Evolutionary conservation across 2,329 filamentous ascomycete genomes (phyloP), one percentile per base, ranked within the genome.

Genomic region (Alternaria ethzedia): DNA sequence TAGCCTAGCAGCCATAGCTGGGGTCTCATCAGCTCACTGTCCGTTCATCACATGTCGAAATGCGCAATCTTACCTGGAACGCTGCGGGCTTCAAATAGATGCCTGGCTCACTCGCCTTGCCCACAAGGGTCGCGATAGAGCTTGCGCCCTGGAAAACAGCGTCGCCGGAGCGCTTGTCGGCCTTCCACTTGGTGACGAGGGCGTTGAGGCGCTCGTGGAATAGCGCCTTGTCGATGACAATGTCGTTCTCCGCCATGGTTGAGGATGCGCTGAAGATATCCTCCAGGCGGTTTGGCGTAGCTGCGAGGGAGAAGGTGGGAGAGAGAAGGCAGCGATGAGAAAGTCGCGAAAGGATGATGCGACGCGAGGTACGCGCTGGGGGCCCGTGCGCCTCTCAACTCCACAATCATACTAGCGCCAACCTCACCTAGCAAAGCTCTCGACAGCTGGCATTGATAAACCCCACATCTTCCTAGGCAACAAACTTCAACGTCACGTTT

Each of bases 1-100:
- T 99, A 99, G 75, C 96, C 96, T 66, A 99, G 88, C 59, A 99
- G 87, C 96, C 96, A 99, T 82, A 98, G 97, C 94, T 97, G 45
- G 65, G 49, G 25, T 59, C 32, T 28, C 13, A 70, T 78, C 63
- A 76, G 74, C 72, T 73, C 61, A 25, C 15, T 36, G 49, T 23
- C 36, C n/a, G 9, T 41, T 12, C n/a, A 13, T 43, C 13, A 17
- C 45, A 32, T 36, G 12, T 13, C 12, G 9, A 21, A 4, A 46
- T 51, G 54, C 50, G 55, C 63, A 49, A 11, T 45, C 91, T 79
- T 86, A 97, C 94, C 84, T 98, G 96, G 82, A 97, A 91, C 21
- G 96, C 94, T 81, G 97, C 97, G 77, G 94, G 97, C 86, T 99
- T 99, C 82, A 95, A 90, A 75, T 97, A 97, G 74, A 91, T 90